Evolutionary conservation across 2,329 filamentous ascomycete genomes (phyloP).

Genomic region (Endocalyx cinctus): DNA sequence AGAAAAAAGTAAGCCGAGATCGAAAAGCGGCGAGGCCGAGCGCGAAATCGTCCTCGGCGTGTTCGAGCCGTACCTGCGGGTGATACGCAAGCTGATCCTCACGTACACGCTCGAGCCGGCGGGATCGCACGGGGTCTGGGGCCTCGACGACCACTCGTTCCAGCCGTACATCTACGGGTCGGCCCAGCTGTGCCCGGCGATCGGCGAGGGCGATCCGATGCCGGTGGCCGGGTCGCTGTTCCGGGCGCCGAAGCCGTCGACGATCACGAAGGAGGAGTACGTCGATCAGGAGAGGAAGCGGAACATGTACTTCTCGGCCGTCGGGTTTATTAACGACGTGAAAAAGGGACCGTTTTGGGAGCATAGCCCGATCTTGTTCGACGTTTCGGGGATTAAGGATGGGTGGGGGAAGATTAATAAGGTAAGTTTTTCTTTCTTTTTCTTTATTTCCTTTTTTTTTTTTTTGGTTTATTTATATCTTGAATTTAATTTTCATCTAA

Average conservation of each 20-base stretch:
- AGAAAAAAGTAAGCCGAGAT: too few species aligned
- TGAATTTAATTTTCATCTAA: constrained; percentile 5
- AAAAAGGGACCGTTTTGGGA: constrained; percentile 97
- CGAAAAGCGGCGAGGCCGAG: constrained; percentile 61
- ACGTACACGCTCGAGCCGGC: constrained; percentile 93
- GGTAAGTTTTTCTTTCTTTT: constrained; percentile 29
- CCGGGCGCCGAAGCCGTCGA: constrained; percentile 65
- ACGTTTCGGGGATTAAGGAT: constrained; percentile 84
- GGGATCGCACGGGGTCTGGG: constrained; percentile 96
- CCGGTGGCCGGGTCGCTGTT: constrained; percentile 75
- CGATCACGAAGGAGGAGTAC: constrained; percentile 59
- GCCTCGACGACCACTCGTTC: constrained; percentile 95
- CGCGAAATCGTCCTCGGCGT: constrained; percentile 76
- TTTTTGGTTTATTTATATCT: background rate
- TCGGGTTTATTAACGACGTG: constrained; percentile 96
- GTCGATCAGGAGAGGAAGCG: constrained; percentile 61
- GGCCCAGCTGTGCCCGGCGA: constrained; percentile 77
- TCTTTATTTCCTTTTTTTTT: background rate
- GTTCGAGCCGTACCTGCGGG: constrained; percentile 69
- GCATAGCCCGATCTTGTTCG: constrained; percentile 89
- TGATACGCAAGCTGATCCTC: constrained; percentile 77
- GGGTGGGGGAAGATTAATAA: constrained; percentile 99
- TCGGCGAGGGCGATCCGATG: constrained; percentile 58
- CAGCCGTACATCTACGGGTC: constrained; percentile 93
- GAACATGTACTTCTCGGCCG: constrained; percentile 91